A percentile compares a stretch with the other conserved stretches of the same genome.
Evolutionary conservation across 108 stramenopile genomes (phyloP).

Genomic region (Discostella stelligeroides): DNA sequence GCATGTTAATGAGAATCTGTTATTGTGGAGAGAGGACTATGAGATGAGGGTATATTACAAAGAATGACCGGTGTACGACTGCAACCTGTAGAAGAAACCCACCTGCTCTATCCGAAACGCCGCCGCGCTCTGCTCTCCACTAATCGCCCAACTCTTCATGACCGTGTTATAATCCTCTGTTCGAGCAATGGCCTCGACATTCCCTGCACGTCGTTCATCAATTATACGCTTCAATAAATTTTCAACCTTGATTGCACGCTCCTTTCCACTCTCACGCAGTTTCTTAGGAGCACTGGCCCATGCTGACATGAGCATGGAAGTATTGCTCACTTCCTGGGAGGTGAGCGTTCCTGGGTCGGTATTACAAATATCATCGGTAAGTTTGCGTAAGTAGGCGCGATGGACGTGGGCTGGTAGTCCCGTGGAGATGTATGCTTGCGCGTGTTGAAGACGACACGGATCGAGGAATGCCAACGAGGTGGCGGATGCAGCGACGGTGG

Average conservation of each 20-base stretch:
- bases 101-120: conserved; percentile 67
- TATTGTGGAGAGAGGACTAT: not conserved
- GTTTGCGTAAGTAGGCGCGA: conserved; percentile 61
- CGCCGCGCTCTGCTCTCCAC: conserved; percentile 51
- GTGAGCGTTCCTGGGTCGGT: conserved; percentile 54
- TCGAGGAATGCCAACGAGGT: not conserved
- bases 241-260: conserved; percentile 72
- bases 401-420: conserved; percentile 57
- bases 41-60: not conserved
- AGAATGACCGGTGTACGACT: not conserved
- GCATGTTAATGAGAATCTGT: conserved; percentile 73
- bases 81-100: not conserved
- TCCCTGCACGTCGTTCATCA: conserved; percentile 72
- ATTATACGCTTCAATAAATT: conserved; percentile 71
- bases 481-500: too few species aligned
- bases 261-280: conserved; percentile 31
- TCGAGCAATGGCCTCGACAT: conserved; percentile 46
- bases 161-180: conserved; percentile 72
- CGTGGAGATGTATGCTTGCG: conserved; percentile 46
- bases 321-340: conserved; percentile 45
- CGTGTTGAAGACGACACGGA: not conserved
- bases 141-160: conserved; percentile 68
- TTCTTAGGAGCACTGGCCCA: conserved; percentile 53
- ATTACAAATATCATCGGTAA: conserved; percentile 71
- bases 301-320: conserved; percentile 67